Conservation (phyloP, 75 land plant genomes). For the Selaginella tamariscina region DNA sequence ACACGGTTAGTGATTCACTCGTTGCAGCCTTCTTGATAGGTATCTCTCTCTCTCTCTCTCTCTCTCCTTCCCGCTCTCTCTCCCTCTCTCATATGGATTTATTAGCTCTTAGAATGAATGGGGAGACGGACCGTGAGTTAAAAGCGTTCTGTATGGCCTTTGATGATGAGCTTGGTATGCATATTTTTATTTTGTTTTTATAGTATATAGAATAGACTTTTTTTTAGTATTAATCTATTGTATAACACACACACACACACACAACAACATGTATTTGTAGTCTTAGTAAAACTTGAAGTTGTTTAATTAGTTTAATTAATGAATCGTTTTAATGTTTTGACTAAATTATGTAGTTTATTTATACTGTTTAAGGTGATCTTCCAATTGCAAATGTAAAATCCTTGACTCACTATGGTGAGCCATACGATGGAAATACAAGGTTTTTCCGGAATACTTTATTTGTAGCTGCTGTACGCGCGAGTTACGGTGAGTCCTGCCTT, state of each 20-base stretch:
- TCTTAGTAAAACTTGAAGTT: neutral
- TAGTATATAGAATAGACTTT: neutral
- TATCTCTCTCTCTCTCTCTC: too few species aligned
- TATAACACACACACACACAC: too few species aligned
- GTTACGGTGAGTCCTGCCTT: conserved; percentile 85
- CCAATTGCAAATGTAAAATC: conserved; percentile 90
- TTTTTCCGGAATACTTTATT: conserved; percentile 90
- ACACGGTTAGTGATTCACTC: conserved; percentile 47
- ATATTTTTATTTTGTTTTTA: neutral
- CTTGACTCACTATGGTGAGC: conserved; percentile 98
- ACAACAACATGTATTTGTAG: neutral
- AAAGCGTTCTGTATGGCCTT: conserved; percentile 97
- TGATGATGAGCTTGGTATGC: conserved; percentile 85
- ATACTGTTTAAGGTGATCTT: conserved; percentile 35
- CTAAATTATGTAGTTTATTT: neutral
- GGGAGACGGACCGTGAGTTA: conserved; percentile 88
- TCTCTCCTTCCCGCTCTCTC: too few species aligned
- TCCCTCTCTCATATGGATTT: too few species aligned
- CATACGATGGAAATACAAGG: conserved; percentile 98
- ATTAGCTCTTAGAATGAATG: conserved; percentile 78
- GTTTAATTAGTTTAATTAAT: neutral
- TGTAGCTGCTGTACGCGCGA: conserved; percentile 96
- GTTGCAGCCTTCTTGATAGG: conserved; percentile 92
- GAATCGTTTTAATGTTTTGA: neutral
- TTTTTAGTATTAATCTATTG: too few species aligned